A percentile compares a stretch with the other conserved stretches of the same genome.
phyloP scores from a whole-genome alignment of 108 stramenopile genomes.

The Fistulifera pelliculosa region DNA sequence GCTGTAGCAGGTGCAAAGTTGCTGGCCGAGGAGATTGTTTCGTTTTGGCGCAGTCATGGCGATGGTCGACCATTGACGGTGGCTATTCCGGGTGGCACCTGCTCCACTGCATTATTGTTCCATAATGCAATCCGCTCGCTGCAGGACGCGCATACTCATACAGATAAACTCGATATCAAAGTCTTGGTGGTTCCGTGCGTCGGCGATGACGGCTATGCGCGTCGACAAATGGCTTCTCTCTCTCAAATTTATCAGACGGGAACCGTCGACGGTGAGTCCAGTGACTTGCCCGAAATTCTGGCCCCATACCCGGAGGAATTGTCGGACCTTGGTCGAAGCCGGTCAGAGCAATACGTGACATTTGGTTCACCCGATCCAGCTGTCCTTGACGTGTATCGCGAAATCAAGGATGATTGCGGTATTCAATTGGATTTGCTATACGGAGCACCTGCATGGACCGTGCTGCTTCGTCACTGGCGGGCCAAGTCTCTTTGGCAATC shows the following conservation, averaged over 20 bases:
- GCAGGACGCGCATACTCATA: background rate
- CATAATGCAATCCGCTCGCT: slow-evolving; percentile 41
- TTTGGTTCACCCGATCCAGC: slow-evolving; percentile 61
- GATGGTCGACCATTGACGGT: slow-evolving; percentile 57
- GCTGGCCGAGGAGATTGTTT: slow-evolving; percentile 22
- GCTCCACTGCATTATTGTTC: slow-evolving; percentile 63
- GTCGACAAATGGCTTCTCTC: slow-evolving; percentile 70
- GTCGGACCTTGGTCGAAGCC: background rate
- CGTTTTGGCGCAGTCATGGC: slow-evolving; percentile 49
- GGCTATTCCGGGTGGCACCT: slow-evolving; percentile 74
- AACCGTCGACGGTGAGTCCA: background rate
- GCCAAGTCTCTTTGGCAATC: slow-evolving; percentile 10
- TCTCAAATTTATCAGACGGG: slow-evolving; percentile 12
- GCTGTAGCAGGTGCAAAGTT: slow-evolving; percentile 35
- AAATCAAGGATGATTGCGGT: slow-evolving; percentile 52
- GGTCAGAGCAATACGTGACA: slow-evolving; percentile 27
- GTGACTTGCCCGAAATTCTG: slow-evolving; percentile 51
- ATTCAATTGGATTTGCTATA: slow-evolving; percentile 65
- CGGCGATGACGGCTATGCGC: slow-evolving; percentile 67
- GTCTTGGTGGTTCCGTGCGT: slow-evolving; percentile 81
- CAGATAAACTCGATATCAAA: slow-evolving; percentile 46
- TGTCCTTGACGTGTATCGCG: slow-evolving; percentile 51
- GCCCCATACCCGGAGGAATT: slow-evolving; percentile 19
- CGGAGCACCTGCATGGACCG: slow-evolving; percentile 68
- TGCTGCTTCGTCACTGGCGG: slow-evolving; percentile 65